Conservation (phyloP, 192 early-diverging fungal genomes). For the Anaeromyces robustus region DNA sequence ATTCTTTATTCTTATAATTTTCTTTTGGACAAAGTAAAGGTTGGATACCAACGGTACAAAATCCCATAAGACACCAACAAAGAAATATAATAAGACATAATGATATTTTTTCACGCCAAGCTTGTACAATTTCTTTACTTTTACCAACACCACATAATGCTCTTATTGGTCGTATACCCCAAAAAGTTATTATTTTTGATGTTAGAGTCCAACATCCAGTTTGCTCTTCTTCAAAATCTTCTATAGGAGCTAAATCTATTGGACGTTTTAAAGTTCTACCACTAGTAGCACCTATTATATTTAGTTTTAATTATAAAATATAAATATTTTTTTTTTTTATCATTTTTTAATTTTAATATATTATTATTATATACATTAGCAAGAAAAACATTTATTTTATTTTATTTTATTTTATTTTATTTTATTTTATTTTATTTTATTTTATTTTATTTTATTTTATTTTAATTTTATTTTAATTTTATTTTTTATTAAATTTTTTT, state of each 20-base stretch:
- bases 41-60: slow-evolving; percentile 25
- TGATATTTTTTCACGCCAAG: slow-evolving; percentile 46
- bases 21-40: slow-evolving; percentile 14
- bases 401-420: no score
- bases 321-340: no score
- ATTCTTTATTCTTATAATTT: not conserved
- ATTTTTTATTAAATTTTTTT: no score
- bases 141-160: not conserved
- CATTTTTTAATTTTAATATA: no score
- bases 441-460: no score
- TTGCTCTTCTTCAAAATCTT: not conserved
- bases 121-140: slow-evolving; percentile 15
- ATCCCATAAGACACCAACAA: slow-evolving; percentile 14
- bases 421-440: no score
- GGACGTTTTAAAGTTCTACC: not conserved
- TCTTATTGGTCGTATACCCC: not conserved
- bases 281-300: not conserved
- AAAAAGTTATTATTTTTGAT: not conserved
- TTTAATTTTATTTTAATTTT: no score
- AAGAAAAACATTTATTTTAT: no score
- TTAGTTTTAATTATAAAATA: no score
- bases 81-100: slow-evolving; percentile 22
- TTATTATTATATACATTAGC: no score
- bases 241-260: not conserved
- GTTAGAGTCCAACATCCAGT: not conserved